Evolutionary conservation across 768 basidiomycete genomes (phyloP).

Genomic region (Austroboletus festivus): DNA sequence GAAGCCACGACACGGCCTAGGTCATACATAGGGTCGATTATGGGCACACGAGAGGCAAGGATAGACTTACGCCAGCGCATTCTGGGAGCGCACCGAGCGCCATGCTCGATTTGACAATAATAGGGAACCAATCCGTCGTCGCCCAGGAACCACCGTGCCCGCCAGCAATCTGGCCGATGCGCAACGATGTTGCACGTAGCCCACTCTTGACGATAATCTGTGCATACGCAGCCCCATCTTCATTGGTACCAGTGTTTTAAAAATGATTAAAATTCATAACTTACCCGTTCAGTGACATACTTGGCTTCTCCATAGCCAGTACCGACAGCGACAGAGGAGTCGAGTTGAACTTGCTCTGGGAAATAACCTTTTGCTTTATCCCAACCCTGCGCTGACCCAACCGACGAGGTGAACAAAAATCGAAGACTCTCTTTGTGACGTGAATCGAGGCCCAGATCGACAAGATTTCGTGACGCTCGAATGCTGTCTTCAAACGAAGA

Average conservation of each 20-base stretch:
- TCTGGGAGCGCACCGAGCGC: constrained; percentile 26
- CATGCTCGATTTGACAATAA: constrained; percentile 30
- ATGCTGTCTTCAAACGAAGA: constrained; percentile 37
- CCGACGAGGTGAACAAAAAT: constrained; percentile 29
- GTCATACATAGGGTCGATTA: constrained; percentile 5
- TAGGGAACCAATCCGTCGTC: constrained; percentile 35
- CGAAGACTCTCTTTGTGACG: constrained; percentile 8
- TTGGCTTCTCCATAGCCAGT: constrained; percentile 38
- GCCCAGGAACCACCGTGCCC: constrained; percentile 35
- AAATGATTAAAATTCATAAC: constrained; percentile 3
- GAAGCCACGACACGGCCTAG: constrained; percentile 37
- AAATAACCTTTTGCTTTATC: constrained; percentile 26
- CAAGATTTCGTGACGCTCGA: constrained; percentile 30
- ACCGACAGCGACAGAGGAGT: constrained; percentile 27
- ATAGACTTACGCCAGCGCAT: constrained; percentile 35
- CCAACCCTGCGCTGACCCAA: constrained; percentile 22
- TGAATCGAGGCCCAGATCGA: constrained; percentile 35
- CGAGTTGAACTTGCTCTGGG: constrained; percentile 36
- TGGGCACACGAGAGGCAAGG: constrained; percentile 4
- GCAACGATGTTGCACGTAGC: constrained; percentile 24
- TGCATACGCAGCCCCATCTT: not conserved
- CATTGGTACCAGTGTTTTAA: not conserved
- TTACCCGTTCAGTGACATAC: constrained; percentile 36
- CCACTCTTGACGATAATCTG: constrained; percentile 28
- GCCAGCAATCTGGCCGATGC: constrained; percentile 36